Base-by-base conservation (phyloP, 176 grass and related monocot genomes). In the Carex myosuroides region DNA sequence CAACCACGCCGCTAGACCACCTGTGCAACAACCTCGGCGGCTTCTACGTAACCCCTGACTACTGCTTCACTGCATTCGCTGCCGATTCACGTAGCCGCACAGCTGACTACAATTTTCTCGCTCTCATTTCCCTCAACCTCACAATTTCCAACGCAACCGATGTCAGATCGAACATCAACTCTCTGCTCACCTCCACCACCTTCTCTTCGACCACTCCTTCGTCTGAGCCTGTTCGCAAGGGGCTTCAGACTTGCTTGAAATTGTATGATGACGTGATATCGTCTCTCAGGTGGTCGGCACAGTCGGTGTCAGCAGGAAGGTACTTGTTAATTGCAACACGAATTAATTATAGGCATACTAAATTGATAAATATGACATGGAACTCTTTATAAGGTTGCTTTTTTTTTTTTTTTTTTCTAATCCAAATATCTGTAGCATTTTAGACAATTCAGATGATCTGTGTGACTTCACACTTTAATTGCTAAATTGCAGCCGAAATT, bases 31-130 rank as follows among this genome's bases (percentile, higher is more conserved):
- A 76, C 70, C 70, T 85, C 20, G 84, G 84, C 4, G 84, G 72
- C 21, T 85, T 85, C 84, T 85, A 85, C 33, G n/a, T 85, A 46
- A 85, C 69, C 17, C 84, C 68, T n/a, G 50, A 82, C 16, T 87
- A 71, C 66, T 87, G 85, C 52, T 68, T 73, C 22, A 60, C 48
- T 12, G 1, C 85, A 12, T 81, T 87, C 3, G 33, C 66, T 3
- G 33, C 79, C 1, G 85, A 87, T 52, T 30, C 85, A 6, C 50
- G 77, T 8, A 72, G 78, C 18, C 61, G 21, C 8, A 74, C 85
- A 0, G 85, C 85, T 7, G 78, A 87, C 64, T 67, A 57, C n/a
- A 66, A 69, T 42, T 67, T 52, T 17, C 54, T 87, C 17, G 85
- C 61, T 9, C 20, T 73, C 60, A 82, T 87, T 71, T 80, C 79